Percentiles rank a stretch among this genome's conserved stretches.
These are phyloP conservation scores for Zelonia costaricensis DNA, from an alignment of 208 protist species.

Conservation along the genomic window DNA sequence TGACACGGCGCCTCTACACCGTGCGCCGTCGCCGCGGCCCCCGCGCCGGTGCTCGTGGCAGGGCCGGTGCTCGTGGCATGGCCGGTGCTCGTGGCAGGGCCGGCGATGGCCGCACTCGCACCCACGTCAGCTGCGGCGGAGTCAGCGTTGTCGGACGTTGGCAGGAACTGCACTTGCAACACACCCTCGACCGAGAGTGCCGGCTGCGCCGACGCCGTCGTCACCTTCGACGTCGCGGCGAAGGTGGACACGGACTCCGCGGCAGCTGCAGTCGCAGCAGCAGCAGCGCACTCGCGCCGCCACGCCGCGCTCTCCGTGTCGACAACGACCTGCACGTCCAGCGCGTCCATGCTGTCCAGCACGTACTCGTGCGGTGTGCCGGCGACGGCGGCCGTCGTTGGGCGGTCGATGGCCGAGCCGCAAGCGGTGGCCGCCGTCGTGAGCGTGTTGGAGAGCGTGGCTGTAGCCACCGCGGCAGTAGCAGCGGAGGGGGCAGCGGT, in stretches of 20 bases:
- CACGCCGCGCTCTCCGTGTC: slow-evolving; percentile 20
- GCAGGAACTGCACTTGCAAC: slow-evolving; percentile 29
- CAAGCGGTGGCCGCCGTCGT: too few species aligned
- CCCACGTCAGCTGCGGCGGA: background rate
- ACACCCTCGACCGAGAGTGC: slow-evolving; percentile 14
- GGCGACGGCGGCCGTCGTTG: background rate
- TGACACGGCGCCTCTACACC: slow-evolving; percentile 28
- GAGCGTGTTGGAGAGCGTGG: too few species aligned
- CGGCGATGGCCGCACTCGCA: background rate
- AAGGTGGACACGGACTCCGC: too few species aligned
- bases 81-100: background rate
- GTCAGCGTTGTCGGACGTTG: slow-evolving; percentile 1
- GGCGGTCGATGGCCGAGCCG: slow-evolving; percentile 8
- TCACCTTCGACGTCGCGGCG: background rate
- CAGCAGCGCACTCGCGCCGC: slow-evolving; percentile 5
- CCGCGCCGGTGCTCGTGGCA: background rate
- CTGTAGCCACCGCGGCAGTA: slow-evolving; percentile 2
- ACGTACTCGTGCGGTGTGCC: slow-evolving; percentile 34
- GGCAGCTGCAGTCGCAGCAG: too few species aligned
- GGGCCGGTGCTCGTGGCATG: too few species aligned
- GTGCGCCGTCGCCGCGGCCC: background rate
- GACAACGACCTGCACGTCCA: slow-evolving; percentile 52
- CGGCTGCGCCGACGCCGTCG: background rate
- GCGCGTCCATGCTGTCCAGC: slow-evolving; percentile 57
- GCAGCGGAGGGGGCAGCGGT: background rate